Evolutionary conservation across 345 rosid species (phyloP), one percentile per base, ranked within the genome.

Genomic region (Sapria himalayana): DNA sequence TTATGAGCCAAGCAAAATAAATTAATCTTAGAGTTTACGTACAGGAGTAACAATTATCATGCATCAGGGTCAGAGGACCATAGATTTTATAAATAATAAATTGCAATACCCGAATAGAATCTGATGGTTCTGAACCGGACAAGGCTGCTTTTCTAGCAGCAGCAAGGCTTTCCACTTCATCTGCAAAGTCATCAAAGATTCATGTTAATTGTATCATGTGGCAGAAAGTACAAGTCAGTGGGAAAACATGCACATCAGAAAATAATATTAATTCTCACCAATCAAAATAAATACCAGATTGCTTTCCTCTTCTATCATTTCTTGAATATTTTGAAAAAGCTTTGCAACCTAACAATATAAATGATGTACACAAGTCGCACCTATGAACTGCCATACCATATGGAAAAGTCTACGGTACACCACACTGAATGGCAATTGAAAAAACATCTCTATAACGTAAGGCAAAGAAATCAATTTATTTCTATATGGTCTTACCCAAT

Each of bases 121-220:
- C 98, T 50, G 98, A 82, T 61, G 98, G 98, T 51, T 89, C 95
- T 25, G 98, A 89, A 44, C 95, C 95, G 49, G 93, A 89, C 60
- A 89, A 56, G 43, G 95, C 98, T 55, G 95, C 91, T 59, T 82
- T 84, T 45, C 95, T 67, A 33, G 95, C 86, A 29, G 95, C 93
- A 41, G 98, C 98, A 50, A 89, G 98, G 58, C 98, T 89, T 75
- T 89, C 95, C 47, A 89, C 98, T 73, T 89, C 98, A 79, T 82
- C 98, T 89, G 79, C 63, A 57, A 25, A 32, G 61, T 43, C 45
- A 57, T 12, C n/a, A n/a, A n/a, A n/a, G n/a, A n/a, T n/a, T n/a
- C n/a, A n/a, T n/a, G n/a, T n/a, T n/a, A n/a, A n/a, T n/a, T n/a
- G n/a, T n/a, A n/a, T n/a, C 57, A 63, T 37, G 20, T 49, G 51